These are phyloP conservation scores for Conoideocrella luteorostrata DNA, from an alignment of 2,329 filamentous ascomycete species.

Conservation along the genomic window DNA sequence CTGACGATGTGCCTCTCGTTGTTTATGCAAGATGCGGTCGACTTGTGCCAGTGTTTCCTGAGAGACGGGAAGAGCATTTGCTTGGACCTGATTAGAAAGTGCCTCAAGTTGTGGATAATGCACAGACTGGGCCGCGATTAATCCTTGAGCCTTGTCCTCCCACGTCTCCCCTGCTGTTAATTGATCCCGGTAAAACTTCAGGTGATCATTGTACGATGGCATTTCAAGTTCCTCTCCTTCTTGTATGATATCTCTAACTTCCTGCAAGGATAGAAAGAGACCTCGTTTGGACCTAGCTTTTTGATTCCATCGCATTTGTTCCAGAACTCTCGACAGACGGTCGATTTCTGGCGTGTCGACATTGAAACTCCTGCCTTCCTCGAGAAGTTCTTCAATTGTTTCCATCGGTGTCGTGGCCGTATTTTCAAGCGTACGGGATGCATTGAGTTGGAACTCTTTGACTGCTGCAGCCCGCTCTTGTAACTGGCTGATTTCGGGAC, in stretches of 20 bases:
- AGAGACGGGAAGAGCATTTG: conserved; percentile 68
- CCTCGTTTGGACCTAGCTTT: conserved; percentile 61
- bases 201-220: conserved; percentile 70
- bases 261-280: conserved; percentile 64
- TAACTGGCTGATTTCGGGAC: conserved; percentile 79
- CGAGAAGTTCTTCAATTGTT: conserved; percentile 85
- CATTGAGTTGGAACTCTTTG: conserved; percentile 74
- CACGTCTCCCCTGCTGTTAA: conserved; percentile 72
- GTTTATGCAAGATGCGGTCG: conserved; percentile 90
- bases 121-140: conserved; percentile 85
- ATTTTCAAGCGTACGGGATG: conserved; percentile 62
- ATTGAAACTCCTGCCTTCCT: conserved; percentile 82
- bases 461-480: conserved; percentile 82
- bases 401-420: conserved; percentile 56
- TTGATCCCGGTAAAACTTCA: conserved; percentile 70
- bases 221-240: conserved; percentile 74
- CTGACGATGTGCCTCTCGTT: conserved; percentile 85
- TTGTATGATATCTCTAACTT: conserved; percentile 72
- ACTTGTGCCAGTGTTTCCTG: conserved; percentile 73
- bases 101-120: conserved; percentile 95
- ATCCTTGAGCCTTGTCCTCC: conserved; percentile 87
- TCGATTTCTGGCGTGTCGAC: conserved; percentile 88
- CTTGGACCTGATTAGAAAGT: conserved; percentile 72
- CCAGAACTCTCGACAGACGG: conserved; percentile 69
- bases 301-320: conserved; percentile 84